Evolutionary conservation across 108 stramenopile genomes (phyloP).

Genomic region (Parmales sp.): DNA sequence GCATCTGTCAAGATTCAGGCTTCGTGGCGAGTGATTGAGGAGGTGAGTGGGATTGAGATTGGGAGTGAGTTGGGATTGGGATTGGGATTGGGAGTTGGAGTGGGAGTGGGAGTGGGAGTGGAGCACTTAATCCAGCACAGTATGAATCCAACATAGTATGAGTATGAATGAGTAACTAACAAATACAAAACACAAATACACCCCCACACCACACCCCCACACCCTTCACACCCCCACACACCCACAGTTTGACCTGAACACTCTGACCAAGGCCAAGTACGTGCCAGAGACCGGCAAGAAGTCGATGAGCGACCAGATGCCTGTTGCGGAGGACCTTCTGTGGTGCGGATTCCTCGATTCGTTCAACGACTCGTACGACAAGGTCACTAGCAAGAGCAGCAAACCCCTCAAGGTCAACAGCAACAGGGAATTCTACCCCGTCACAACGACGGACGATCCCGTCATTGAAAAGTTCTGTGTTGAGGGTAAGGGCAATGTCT

Average conservation of each 20-base stretch:
- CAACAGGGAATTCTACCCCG: conserved; percentile 85
- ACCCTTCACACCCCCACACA: not conserved
- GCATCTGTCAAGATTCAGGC: conserved; percentile 76
- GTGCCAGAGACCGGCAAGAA: conserved; percentile 23
- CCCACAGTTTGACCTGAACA: conserved; percentile 62
- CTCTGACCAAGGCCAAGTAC: conserved; percentile 66
- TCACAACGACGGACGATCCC: conserved; percentile 95
- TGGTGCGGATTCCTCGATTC: conserved; percentile 88
- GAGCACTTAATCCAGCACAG: too few relatives aligned
- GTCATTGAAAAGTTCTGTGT: conserved; percentile 85
- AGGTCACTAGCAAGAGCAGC: conserved; percentile 60
- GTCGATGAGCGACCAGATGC: conserved; percentile 12
- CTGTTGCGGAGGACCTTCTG: conserved; percentile 55
- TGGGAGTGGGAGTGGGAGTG: too few relatives aligned
- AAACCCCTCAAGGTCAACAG: conserved; percentile 59
- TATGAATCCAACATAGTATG: too few relatives aligned
- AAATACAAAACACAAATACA: not conserved
- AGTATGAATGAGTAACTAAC: too few relatives aligned
- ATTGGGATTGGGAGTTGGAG: too few relatives aligned
- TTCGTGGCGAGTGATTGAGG: conserved; percentile 82
- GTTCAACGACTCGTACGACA: conserved; percentile 89
- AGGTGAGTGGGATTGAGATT: conserved; percentile 19
- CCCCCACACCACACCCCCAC: not conserved
- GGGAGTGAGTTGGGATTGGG: too few relatives aligned
- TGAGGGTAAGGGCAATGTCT: conserved; percentile 82